Percentiles rank a stretch among this genome's conserved stretches.
Conservation (phyloP, 1,139 yeast genomes). For the Lipomyces yarrowii region DNA sequence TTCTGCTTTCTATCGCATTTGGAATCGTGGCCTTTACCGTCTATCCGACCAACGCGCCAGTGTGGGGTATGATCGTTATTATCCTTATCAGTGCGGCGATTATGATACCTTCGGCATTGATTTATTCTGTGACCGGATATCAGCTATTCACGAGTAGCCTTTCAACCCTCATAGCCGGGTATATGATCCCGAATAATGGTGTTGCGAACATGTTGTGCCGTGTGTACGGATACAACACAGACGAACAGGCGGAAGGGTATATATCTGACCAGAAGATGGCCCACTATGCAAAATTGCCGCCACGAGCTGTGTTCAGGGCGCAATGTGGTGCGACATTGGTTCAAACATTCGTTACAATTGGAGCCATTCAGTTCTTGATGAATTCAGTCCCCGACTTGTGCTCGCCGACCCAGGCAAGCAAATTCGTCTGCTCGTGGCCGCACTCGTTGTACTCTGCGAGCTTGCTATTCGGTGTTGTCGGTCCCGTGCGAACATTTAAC, state of each 20-base stretch:
- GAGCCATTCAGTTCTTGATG: conserved; percentile 57
- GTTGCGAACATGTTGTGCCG: conserved; percentile 63
- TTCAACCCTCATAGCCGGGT: conserved; percentile 64
- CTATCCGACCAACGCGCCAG: conserved; percentile 18
- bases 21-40: conserved; percentile 10
- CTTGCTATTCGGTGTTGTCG: conserved; percentile 59
- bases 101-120: conserved; percentile 30
- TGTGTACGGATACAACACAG: conserved; percentile 61
- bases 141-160: conserved; percentile 60
- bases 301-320: conserved; percentile 58
- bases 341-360: conserved; percentile 51
- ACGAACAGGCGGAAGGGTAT: conserved; percentile 59
- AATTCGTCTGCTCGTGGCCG: conserved; percentile 37
- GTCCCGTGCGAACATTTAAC: conserved; percentile 54
- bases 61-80: conserved; percentile 47
- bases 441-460: conserved; percentile 47
- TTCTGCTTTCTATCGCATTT: conserved; percentile 52
- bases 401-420: conserved; percentile 46
- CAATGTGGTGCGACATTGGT: conserved; percentile 47
- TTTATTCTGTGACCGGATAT: conserved; percentile 38
- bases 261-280: conserved; percentile 62
- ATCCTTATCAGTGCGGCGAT: conserved; percentile 43
- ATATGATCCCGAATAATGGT: conserved; percentile 64
- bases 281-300: conserved; percentile 64
- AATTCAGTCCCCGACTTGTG: conserved; percentile 43